Percentiles rank a stretch among this genome's conserved stretches.
Evolutionary conservation across 257 asterid species (phyloP).

Genomic region (Capsicum pubescens): DNA sequence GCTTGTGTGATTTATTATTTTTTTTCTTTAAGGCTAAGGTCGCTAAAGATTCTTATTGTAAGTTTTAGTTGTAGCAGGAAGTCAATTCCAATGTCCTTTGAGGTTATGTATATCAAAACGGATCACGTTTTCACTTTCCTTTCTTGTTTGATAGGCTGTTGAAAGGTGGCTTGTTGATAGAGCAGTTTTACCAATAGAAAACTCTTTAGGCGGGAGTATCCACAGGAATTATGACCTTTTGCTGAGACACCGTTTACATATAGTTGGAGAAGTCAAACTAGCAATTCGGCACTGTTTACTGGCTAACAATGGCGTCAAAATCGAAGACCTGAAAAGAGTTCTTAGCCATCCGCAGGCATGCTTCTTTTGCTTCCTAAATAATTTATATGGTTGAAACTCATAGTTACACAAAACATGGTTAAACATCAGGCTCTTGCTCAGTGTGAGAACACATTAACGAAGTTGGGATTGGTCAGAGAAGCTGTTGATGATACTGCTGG

Average conservation of each 20-base stretch:
- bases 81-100: constrained; percentile 13
- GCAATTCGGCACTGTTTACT: constrained; percentile 86
- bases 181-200: constrained; percentile 97
- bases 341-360: constrained; percentile 99
- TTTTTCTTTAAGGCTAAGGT: background rate
- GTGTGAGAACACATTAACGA: constrained; percentile 91
- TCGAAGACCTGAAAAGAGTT: constrained; percentile 83
- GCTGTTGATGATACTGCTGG: constrained; percentile 99
- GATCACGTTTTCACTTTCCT: constrained; percentile 26
- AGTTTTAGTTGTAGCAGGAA: background rate
- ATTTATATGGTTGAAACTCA: background rate
- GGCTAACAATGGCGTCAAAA: constrained; percentile 75
- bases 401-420: constrained; percentile 30
- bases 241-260: constrained; percentile 90
- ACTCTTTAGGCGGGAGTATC: constrained; percentile 96
- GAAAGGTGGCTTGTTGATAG: constrained; percentile 97
- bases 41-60: background rate
- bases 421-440: constrained; percentile 93
- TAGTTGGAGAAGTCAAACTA: constrained; percentile 98
- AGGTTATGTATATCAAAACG: background rate
- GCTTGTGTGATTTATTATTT: background rate
- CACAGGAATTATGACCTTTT: constrained; percentile 97
- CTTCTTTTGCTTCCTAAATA: constrained; percentile 17
- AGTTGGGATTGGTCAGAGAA: constrained; percentile 89
- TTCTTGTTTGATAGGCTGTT: constrained; percentile 68